Evolutionary conservation across 305 asterid species (phyloP).

Genomic region (Rubia tinctorum): DNA sequence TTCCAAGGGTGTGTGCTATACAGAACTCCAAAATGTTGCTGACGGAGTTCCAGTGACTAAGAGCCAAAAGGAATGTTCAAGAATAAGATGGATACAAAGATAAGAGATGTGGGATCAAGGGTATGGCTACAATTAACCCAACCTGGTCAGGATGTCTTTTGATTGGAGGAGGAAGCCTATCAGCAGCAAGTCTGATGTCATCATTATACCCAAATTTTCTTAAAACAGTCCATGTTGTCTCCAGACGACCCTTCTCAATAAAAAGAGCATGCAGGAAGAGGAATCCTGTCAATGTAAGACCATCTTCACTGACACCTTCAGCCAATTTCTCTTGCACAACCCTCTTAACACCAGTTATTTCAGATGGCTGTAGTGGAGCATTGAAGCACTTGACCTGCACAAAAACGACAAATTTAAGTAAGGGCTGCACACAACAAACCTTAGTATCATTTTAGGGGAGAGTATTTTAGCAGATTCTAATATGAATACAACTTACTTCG

Average conservation of each 20-base stretch:
- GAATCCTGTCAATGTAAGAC: slow-evolving; percentile 97
- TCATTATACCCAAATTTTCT: slow-evolving; percentile 96
- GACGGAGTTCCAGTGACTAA: background rate
- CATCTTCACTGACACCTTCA: slow-evolving; percentile 86
- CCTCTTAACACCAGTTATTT: slow-evolving; percentile 93
- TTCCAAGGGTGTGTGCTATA: background rate
- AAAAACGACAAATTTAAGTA: slow-evolving; percentile 15
- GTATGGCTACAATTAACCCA: slow-evolving; percentile 4
- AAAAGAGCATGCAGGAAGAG: slow-evolving; percentile 97
- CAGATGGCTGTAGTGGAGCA: slow-evolving; percentile 96
- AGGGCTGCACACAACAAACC: background rate
- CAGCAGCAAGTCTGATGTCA: slow-evolving; percentile 87
- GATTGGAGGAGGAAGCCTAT: slow-evolving; percentile 77
- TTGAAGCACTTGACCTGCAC: slow-evolving; percentile 95
- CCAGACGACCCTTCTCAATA: slow-evolving; percentile 96
- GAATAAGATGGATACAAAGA: background rate
- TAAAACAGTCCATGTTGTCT: slow-evolving; percentile 98
- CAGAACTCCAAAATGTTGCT: background rate
- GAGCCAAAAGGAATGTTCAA: background rate
- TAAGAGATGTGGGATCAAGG: background rate
- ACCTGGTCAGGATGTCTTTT: slow-evolving; percentile 95
- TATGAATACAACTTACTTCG: background rate
- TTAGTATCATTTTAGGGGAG: background rate
- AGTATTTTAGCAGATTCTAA: background rate
- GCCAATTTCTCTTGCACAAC: slow-evolving; percentile 94